Conservation (phyloP, 345 rosid genomes). For the Kandelia obovata region DNA sequence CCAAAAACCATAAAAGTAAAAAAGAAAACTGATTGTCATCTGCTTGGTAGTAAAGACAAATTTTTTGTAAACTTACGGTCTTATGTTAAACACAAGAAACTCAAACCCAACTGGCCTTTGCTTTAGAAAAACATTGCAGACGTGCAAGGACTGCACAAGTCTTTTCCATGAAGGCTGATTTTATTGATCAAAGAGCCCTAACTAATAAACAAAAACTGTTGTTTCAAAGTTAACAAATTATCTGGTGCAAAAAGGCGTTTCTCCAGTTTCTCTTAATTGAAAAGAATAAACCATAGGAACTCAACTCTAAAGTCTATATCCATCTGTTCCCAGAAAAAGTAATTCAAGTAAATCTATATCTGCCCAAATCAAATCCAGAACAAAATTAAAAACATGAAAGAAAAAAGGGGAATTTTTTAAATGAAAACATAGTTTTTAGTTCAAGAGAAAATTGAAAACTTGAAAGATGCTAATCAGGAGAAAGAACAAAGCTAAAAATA, state of each 20-base stretch:
- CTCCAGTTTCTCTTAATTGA: neutral
- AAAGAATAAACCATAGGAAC: neutral
- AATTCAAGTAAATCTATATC: neutral
- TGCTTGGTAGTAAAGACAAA: constrained; percentile 2
- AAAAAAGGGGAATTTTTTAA: neutral
- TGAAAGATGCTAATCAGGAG: too few relatives aligned
- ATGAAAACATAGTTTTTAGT: constrained; percentile 2
- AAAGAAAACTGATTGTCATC: neutral
- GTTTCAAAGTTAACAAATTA: neutral
- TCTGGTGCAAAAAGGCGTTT: constrained; percentile 1
- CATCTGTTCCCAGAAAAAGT: too few relatives aligned
- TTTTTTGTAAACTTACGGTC: too few relatives aligned
- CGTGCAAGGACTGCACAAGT: too few relatives aligned
- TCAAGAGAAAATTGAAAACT: too few relatives aligned
- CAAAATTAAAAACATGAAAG: neutral
- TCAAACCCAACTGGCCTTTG: too few relatives aligned
- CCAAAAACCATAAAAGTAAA: constrained; percentile 1
- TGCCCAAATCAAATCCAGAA: neutral
- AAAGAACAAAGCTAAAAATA: neutral
- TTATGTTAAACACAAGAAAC: too few relatives aligned
- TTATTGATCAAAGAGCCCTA: constrained; percentile 15
- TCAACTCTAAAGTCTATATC: neutral
- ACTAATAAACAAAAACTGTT: neutral
- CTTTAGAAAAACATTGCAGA: too few relatives aligned
- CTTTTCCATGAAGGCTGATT: neutral